phyloP scores from a whole-genome alignment of 495 filamentous ascomycete species.

The Podospora comata region DNA sequence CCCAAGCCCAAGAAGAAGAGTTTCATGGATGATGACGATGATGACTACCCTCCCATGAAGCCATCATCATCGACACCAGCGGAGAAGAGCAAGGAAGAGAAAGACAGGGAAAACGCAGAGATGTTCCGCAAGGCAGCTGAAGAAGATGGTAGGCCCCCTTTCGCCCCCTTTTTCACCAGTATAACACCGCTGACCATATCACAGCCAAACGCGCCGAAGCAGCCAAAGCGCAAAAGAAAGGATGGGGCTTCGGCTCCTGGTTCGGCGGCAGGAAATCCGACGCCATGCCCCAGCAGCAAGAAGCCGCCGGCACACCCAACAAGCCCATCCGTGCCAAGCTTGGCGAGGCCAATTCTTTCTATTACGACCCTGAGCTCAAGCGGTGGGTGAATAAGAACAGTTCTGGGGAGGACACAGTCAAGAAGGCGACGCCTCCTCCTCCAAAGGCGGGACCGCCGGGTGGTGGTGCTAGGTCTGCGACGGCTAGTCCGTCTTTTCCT shows the following conservation, averaged over 20 bases:
- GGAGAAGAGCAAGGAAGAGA: constrained; percentile 54
- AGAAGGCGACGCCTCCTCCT: constrained; percentile 50
- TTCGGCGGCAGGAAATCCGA: constrained; percentile 67
- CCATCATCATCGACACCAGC: constrained; percentile 11
- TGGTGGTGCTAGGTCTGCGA: constrained; percentile 27
- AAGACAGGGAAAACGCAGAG: constrained; percentile 65
- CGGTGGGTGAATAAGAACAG: constrained; percentile 98
- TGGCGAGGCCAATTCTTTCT: constrained; percentile 88
- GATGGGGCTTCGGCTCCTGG: constrained; percentile 83
- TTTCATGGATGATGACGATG: constrained; percentile 78
- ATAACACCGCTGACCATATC: no score
- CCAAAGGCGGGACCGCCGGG: constrained; percentile 31
- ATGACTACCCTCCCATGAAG: constrained; percentile 45
- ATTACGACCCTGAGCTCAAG: constrained; percentile 90
- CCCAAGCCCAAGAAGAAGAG: constrained; percentile 66
- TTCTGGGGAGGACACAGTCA: constrained; percentile 49
- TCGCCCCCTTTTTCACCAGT: neutral
- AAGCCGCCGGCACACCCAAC: constrained; percentile 41
- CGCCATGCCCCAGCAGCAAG: constrained; percentile 25
- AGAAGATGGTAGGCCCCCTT: constrained; percentile 63
- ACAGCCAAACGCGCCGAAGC: constrained; percentile 43
- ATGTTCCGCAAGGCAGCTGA: constrained; percentile 80
- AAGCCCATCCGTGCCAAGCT: constrained; percentile 90
- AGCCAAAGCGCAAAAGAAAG: constrained; percentile 57
- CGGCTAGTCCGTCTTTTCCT: constrained; percentile 35